Base-by-base conservation (phyloP, 179 eudicot species). In the Carnegiea gigantea region DNA sequence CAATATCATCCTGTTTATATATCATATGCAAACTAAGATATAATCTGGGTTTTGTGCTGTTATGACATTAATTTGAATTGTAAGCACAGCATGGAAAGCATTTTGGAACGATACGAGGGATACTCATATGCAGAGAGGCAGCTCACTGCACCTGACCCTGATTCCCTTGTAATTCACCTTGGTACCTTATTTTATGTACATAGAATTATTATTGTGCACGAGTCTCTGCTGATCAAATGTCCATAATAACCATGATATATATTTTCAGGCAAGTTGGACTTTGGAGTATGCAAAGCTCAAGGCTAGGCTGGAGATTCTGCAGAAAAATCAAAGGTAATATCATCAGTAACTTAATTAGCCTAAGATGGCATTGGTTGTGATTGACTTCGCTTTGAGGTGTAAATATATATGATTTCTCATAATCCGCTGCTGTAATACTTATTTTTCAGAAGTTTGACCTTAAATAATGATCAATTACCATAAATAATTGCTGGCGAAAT, bases 271-370 rank as follows among this genome's bases (percentile, higher is more conserved):
- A 62, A 85, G 82, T 72, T 87, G 86, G 87, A 78, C 89, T 43
- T 73, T 87, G 84, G 89, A 87, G 79, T 80, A 75, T 62, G 84
- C 89, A 49, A 87, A 85, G 83, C 87, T 87, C 26, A 85, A 85
- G 80, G 84, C 86, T 15, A 85, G 89, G 77, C 82, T 87, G 51
- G 89, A 87, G 43, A 75, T 87, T 79, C 83, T 87, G 75, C 89
- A 83, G 54, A 87, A 79, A 53, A 87, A 87, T 71, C 86, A 85
- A 4, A 85, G 70, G 89, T 87, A 78, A n/a, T 15, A 13, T 24
- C 9, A 40, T 40, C 9, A 40, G 44, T 40, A 5, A 40, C 44
- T 40, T 40, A 33, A 33, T 33, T 33, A 33, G 36, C 36, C 3
- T 33, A 33, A 33, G 36, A 33, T 28, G 30, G 30, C 30, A 28